Evolutionary conservation across 371 early-diverging fungal species (phyloP), one percentile per base, ranked within the genome.

Genomic region (Pancytospora philotis): DNA sequence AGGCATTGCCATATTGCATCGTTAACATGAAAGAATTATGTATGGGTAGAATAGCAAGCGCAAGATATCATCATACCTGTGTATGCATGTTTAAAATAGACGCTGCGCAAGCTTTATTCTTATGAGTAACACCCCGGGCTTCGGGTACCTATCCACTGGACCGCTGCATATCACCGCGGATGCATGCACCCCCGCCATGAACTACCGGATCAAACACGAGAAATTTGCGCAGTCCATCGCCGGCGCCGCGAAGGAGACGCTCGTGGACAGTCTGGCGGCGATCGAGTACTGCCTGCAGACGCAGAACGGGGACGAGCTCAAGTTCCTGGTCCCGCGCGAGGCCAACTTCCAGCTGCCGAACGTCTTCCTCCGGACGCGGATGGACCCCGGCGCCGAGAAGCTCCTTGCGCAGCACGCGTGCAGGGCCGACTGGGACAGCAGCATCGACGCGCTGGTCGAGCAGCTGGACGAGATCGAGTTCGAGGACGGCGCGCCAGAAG

Each of bases 311-410:
- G 31, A 38, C 10, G 41, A 57, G 16, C 56, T 62, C n/a, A 25
- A 53, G 1, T 48, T 68, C n/a, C 52, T 76, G 30, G 62, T 76
- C 6, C 79, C 79, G 4, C 35, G 36, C 0, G 72, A 71, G 19
- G 58, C 71, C 1, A 79, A 79, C 49, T 74, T 74, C 62, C 79
- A 76, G 62, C 39, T 79, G 8, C 75, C 77, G 1, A 76, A 76
- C 49, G 32, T 68, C 22, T 72, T 79, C 64, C 62, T 79, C 27
- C 66, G 61, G 16, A 74, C 72, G 0, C 64, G 49, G 30, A 68
- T 25, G 19, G 73, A 74, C 60, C 53, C 62, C 25, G 60, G 58
- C 22, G 50, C 57, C 19, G 62, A 75, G 37, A 60, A 62, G 36
- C 48, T 52, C 4, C 16, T 51, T 45, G 27, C 59, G 27, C 25